Percentiles rank a stretch among this genome's conserved stretches.
These are phyloP conservation scores for Mallotus japonicus DNA, from an alignment of 441 rosid species.

Conservation along the genomic window DNA sequence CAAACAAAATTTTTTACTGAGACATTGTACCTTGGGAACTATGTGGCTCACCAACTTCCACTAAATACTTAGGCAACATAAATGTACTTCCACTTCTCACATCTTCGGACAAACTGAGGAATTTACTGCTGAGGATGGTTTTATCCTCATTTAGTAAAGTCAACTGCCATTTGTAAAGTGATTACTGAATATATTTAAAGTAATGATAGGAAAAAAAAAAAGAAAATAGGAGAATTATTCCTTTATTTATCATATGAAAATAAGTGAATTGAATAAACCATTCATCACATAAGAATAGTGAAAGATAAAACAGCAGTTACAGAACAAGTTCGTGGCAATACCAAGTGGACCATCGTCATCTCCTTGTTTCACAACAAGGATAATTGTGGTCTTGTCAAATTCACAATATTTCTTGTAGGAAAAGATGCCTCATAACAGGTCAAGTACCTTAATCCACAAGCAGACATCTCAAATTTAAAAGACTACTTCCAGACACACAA, in stretches of 20 bases:
- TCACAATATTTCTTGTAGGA: background rate
- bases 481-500: background rate
- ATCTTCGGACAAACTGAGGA: conserved; percentile 14
- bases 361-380: background rate
- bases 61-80: conserved; percentile 8
- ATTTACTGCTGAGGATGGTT: conserved; percentile 11
- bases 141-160: conserved; percentile 15
- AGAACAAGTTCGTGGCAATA: background rate
- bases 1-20: background rate
- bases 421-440: background rate
- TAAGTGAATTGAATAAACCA: background rate
- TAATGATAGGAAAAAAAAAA: background rate
- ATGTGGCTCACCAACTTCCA: conserved; percentile 17
- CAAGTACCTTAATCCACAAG: background rate
- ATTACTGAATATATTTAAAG: background rate
- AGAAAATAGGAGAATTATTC: background rate
- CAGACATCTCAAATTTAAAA: conserved; percentile 6
- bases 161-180: background rate
- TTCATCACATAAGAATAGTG: background rate
- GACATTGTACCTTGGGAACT: conserved; percentile 1
- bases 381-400: background rate
- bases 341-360: background rate
- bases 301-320: background rate
- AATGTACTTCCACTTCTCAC: conserved; percentile 2
- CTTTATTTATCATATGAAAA: background rate